Evolutionary conservation across 805 yeast species (phyloP), one percentile per base, ranked within the genome.

Genomic region (Ogataea pilisensis): DNA sequence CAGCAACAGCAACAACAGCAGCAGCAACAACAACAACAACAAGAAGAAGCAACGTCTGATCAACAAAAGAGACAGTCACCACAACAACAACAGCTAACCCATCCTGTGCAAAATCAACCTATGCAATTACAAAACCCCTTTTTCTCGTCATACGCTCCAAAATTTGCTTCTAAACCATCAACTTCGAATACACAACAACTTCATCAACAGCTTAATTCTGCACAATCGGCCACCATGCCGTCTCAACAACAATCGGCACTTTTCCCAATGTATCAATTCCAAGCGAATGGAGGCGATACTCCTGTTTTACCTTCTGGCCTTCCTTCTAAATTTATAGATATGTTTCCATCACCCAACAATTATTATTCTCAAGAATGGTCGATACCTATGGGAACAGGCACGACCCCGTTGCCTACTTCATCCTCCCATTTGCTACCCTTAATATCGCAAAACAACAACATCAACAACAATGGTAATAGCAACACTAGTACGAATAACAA

Each of bases 341-440:
- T 82, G 56, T 78, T 86, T 53, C 90, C 89, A 24, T 83, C 91
- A 5, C 96, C 96, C 0, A 75, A 80, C n/a, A 83, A 76, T 46
- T 79, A 80, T 50, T 85, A 83, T 52, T 75, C 80, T 6, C 70
- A 77, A 39, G 82, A 76, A 34, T 77, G 81, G 81, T 42, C 55
- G 14, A 44, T 70, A 12, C 71, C 74, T 9, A 69, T 66, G 54
- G 73, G 74, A 5, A 57, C 68, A 2, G 72, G 73, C 3, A 61
- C 60, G 6, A 69, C 74, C 2, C 73, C 73, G 12, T 46, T 61
- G 14, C 62, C 68, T 1, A 49, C 62, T 7, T 54, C 65, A 9
- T 60, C 64, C 1, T 35, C 55, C 11, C 60, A 54, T 35, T 22
- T 44, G 17, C 42, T 52, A 18, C 55, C 60, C 2, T 29, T 55